Evolutionary conservation across 1,284 basidiomycete genomes (phyloP).

Genomic region (Trichosporon asahii): DNA sequence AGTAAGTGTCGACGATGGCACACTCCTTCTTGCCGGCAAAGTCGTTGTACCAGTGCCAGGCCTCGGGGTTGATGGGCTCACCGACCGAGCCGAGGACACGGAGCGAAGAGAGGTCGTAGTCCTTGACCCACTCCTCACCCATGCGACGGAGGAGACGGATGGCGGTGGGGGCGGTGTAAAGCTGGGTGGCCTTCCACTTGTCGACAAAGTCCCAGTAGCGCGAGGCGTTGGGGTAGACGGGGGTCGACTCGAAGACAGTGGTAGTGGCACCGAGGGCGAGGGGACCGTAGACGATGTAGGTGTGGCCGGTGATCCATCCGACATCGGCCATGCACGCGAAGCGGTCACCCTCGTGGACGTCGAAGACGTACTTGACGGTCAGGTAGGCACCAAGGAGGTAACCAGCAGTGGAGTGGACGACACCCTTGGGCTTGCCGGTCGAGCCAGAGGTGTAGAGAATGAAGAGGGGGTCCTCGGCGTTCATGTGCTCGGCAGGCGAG

Average conservation of each 20-base stretch:
- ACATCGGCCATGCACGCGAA: conserved; percentile 99
- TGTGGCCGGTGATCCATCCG: conserved; percentile 99
- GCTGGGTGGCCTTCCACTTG: conserved; percentile 88
- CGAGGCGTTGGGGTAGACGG: conserved; percentile 91
- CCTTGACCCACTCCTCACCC: conserved; percentile 80
- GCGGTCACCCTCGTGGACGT: conserved; percentile 84
- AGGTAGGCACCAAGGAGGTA: conserved; percentile 71
- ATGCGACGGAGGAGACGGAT: conserved; percentile 88
- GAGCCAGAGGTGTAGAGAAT: conserved; percentile 64
- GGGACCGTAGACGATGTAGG: conserved; percentile 96
- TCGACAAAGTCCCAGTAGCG: conserved; percentile 97
- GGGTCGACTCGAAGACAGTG: conserved; percentile 93
- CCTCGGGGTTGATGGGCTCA: conserved; percentile 98
- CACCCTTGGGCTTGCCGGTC: conserved; percentile 55
- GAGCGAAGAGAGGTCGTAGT: conserved; percentile 76
- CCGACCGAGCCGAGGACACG: conserved; percentile 90
- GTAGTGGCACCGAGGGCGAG: conserved; percentile 82
- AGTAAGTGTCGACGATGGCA: conserved; percentile 93
- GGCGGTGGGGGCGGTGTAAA: conserved; percentile 83
- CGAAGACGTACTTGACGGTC: conserved; percentile 95
- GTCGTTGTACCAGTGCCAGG: conserved; percentile 96
- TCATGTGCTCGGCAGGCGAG: conserved; percentile 83
- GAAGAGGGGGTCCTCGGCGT: conserved; percentile 87
- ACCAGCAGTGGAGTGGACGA: conserved; percentile 47
- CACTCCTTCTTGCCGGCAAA: conserved; percentile 84